A percentile compares a stretch with the other conserved stretches of the same genome.
phyloP scores from a whole-genome alignment of 331 rosid genomes.

The Phaseolus coccineus region DNA sequence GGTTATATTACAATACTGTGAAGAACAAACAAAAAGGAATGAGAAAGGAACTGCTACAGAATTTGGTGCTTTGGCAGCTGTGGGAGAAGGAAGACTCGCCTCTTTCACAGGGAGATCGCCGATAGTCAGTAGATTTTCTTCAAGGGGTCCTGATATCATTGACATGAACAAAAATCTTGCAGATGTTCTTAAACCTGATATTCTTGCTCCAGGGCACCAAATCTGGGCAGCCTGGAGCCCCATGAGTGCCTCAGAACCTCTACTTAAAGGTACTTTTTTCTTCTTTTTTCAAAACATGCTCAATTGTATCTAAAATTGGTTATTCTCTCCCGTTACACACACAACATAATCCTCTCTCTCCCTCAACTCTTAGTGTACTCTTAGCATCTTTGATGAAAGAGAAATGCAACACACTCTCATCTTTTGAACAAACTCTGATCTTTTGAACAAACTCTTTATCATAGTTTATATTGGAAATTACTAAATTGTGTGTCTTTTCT shows the following conservation, averaged over 20 bases:
- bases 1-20: slow-evolving; percentile 67
- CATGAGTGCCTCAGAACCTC: slow-evolving; percentile 67
- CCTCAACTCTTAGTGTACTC: too few species aligned
- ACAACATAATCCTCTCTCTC: too few species aligned
- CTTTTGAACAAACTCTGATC: too few species aligned
- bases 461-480: too few species aligned
- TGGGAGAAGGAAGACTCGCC: slow-evolving; percentile 82
- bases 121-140: slow-evolving; percentile 79
- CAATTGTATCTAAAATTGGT: background rate
- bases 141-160: slow-evolving; percentile 86
- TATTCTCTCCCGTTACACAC: background rate
- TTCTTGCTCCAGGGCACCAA: slow-evolving; percentile 95
- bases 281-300: background rate
- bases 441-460: too few species aligned
- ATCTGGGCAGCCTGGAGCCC: slow-evolving; percentile 97
- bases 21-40: slow-evolving; percentile 62
- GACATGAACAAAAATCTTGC: slow-evolving; percentile 52
- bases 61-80: slow-evolving; percentile 61
- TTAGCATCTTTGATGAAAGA: background rate
- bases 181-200: slow-evolving; percentile 90
- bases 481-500: too few species aligned
- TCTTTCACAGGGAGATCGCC: slow-evolving; percentile 66
- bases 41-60: slow-evolving; percentile 50
- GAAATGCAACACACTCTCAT: too few species aligned
- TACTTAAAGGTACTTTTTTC: slow-evolving; percentile 53